Evolutionary conservation across 2,329 filamentous ascomycete genomes (phyloP).

Genomic region (Fusarium illudens): DNA sequence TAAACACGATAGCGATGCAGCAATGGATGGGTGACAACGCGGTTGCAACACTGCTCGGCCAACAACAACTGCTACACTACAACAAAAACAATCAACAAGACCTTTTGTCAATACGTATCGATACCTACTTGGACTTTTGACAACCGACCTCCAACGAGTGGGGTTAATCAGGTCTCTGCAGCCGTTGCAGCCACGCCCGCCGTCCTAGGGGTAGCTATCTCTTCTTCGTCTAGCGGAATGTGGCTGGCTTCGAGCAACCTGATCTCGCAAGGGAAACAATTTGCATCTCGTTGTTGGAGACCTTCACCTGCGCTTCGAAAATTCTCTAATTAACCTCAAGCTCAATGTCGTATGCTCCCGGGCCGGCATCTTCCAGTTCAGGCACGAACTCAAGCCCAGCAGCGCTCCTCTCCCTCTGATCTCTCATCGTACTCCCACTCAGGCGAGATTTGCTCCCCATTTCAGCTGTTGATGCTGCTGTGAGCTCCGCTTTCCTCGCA

Average conservation of each 20-base stretch:
- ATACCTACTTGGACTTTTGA: slow-evolving; percentile 9
- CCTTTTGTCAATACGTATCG: not conserved
- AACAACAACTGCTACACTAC: slow-evolving; percentile 8
- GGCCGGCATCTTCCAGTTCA: slow-evolving; percentile 17
- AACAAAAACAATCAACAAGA: slow-evolving; percentile 17
- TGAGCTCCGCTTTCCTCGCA: slow-evolving; percentile 26
- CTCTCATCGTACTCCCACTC: slow-evolving; percentile 33
- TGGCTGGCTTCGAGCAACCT: not conserved
- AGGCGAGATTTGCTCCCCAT: slow-evolving; percentile 40
- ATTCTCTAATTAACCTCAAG: not conserved
- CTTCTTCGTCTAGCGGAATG: not conserved
- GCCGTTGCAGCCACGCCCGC: slow-evolving; percentile 5
- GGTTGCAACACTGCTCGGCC: slow-evolving; percentile 22
- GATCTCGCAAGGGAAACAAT: not conserved
- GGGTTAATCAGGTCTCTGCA: slow-evolving; percentile 23
- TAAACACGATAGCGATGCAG: not conserved
- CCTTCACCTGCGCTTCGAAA: not conserved
- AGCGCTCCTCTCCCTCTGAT: slow-evolving; percentile 22
- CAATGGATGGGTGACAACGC: slow-evolving; percentile 14
- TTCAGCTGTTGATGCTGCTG: slow-evolving; percentile 31
- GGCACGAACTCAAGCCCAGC: slow-evolving; percentile 6
- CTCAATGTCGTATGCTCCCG: not conserved
- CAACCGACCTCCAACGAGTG: slow-evolving; percentile 11
- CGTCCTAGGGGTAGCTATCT: slow-evolving; percentile 4
- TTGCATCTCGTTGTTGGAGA: not conserved